Conservation (phyloP, 306 rosid genomes). For the Cucumis sativus region DNA sequence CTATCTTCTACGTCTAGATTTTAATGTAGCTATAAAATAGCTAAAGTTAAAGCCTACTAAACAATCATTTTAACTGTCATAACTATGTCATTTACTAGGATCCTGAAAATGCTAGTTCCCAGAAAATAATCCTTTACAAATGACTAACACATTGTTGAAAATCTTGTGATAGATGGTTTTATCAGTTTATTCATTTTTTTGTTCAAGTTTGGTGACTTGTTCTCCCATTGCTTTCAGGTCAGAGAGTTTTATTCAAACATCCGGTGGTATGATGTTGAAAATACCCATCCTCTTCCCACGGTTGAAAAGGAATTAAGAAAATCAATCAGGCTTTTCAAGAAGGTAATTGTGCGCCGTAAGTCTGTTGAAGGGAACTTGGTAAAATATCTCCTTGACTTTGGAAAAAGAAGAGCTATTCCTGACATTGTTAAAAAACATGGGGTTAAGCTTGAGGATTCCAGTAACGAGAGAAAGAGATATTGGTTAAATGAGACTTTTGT, state of each 20-base stretch:
- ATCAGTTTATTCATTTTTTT: neutral
- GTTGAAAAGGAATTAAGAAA: constrained; percentile 77
- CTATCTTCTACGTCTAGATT: neutral
- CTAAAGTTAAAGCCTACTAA: neutral
- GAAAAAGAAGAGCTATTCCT: constrained; percentile 86
- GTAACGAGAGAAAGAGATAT: constrained; percentile 70
- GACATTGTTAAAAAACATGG: constrained; percentile 55
- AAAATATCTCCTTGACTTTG: constrained; percentile 91
- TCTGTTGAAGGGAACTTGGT: constrained; percentile 40
- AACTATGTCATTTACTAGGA: neutral
- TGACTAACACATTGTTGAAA: neutral
- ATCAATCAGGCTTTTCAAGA: constrained; percentile 75
- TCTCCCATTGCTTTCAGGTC: constrained; percentile 39
- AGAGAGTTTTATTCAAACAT: constrained; percentile 83
- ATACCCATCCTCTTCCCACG: constrained; percentile 46
- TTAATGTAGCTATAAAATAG: neutral
- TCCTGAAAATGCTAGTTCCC: neutral
- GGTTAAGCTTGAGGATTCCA: constrained; percentile 46
- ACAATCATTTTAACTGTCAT: neutral
- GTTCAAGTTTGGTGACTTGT: neutral
- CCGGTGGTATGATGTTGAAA: constrained; percentile 84
- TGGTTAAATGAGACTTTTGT: constrained; percentile 76
- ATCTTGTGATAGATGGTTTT: neutral
- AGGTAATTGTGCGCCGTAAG: constrained; percentile 86
- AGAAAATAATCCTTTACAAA: neutral